These are phyloP conservation scores for Artemisia tridentata DNA, from an alignment of 129 eudicot species.

Conservation along the genomic window DNA sequence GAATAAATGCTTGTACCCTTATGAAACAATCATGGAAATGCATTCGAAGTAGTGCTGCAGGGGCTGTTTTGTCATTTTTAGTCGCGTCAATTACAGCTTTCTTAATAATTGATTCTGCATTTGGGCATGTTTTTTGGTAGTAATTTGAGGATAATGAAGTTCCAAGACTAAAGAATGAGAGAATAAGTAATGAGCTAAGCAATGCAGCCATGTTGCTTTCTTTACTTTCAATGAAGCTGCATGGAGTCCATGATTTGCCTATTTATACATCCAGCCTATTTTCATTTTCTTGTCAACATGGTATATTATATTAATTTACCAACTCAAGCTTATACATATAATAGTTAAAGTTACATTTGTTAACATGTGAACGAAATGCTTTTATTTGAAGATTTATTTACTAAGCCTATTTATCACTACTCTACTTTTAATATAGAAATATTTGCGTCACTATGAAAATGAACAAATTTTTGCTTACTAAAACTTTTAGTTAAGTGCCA, in stretches of 20 bases:
- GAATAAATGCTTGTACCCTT: conserved; percentile 35
- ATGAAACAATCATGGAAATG: conserved; percentile 83
- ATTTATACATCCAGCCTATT: conserved; percentile 19
- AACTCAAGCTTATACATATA: neutral
- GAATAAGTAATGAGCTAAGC: conserved; percentile 30
- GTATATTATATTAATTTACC: neutral
- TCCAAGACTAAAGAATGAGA: conserved; percentile 29
- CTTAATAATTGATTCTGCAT: conserved; percentile 44
- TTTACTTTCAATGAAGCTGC: conserved; percentile 26
- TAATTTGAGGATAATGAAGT: conserved; percentile 49
- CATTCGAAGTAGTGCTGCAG: conserved; percentile 76
- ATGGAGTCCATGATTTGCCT: conserved; percentile 23
- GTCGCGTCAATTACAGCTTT: conserved; percentile 50
- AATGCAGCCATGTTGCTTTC: conserved; percentile 22
- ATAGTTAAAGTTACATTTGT: too few relatives aligned
- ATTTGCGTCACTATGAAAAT: too few relatives aligned
- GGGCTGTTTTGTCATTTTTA: conserved; percentile 55
- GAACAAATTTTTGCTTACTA: too few relatives aligned
- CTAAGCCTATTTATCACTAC: too few relatives aligned
- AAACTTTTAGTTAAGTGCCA: too few relatives aligned
- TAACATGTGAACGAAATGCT: too few relatives aligned
- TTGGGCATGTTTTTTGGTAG: conserved; percentile 60
- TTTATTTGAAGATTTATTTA: too few relatives aligned
- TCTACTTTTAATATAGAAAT: too few relatives aligned
- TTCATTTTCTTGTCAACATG: neutral